Percentiles rank a stretch among this genome's conserved stretches.
These are phyloP conservation scores for Colletotrichum sansevieriae DNA, from an alignment of 2,329 filamentous ascomycete genomes.

Conservation along the genomic window DNA sequence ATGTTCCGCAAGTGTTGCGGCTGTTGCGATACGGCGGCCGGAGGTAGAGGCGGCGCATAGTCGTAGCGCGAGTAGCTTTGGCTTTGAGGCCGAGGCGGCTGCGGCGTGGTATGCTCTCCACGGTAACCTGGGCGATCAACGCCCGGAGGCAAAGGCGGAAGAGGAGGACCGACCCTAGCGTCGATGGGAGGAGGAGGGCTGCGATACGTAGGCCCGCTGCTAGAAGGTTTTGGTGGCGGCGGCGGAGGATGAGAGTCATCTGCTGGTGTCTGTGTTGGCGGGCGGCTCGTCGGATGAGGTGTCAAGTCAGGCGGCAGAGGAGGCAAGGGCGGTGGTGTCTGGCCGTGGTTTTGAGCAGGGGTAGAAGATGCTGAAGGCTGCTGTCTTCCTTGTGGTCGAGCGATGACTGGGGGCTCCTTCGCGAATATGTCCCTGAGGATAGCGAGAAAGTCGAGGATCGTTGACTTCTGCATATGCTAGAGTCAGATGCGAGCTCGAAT, in stretches of 20 bases:
- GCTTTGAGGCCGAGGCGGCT: slow-evolving; percentile 33
- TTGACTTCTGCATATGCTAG: slow-evolving; percentile 76
- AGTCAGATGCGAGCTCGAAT: slow-evolving; percentile 1
- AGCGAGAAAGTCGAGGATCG: slow-evolving; percentile 83
- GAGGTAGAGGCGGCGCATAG: slow-evolving; percentile 61
- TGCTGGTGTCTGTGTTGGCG: slow-evolving; percentile 49
- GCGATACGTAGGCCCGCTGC: slow-evolving; percentile 51
- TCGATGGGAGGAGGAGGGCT: slow-evolving; percentile 43
- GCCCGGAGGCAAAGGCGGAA: slow-evolving; percentile 49
- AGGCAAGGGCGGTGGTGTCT: slow-evolving; percentile 75
- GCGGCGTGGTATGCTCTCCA: slow-evolving; percentile 38
- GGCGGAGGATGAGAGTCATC: slow-evolving; percentile 58
- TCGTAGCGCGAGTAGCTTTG: slow-evolving; percentile 58
- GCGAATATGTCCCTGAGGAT: slow-evolving; percentile 90
- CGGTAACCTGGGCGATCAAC: slow-evolving; percentile 45
- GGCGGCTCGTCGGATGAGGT: slow-evolving; percentile 53
- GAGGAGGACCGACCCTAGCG: slow-evolving; percentile 46
- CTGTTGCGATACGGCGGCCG: slow-evolving; percentile 31
- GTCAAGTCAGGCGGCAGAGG: slow-evolving; percentile 77
- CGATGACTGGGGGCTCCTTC: slow-evolving; percentile 92
- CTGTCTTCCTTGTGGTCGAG: slow-evolving; percentile 70
- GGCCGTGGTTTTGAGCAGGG: slow-evolving; percentile 49
- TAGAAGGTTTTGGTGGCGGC: slow-evolving; percentile 67
- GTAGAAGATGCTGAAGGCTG: slow-evolving; percentile 51
- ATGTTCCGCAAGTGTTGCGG: background rate